Percentiles rank a stretch among this genome's conserved stretches.
Evolutionary conservation across 2,329 filamentous ascomycete genomes (phyloP).

Genomic region (Fonsecaea pedrosoi): DNA sequence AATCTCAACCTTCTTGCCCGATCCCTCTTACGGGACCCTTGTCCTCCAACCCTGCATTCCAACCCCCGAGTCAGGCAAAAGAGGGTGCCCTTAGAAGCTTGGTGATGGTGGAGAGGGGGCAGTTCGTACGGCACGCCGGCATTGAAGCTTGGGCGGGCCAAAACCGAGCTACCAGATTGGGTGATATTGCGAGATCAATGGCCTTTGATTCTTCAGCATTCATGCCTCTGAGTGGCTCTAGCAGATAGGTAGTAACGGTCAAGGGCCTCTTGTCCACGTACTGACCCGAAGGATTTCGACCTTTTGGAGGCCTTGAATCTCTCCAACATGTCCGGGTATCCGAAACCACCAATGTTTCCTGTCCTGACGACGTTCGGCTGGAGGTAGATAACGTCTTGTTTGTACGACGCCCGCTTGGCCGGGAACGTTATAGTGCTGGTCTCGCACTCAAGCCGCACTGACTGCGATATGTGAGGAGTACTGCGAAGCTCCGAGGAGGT

Average conservation of each 20-base stretch:
- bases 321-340: slow-evolving; percentile 1
- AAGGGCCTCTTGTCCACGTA: not conserved
- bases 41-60: slow-evolving; percentile 1
- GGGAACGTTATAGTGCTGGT: not conserved
- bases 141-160: slow-evolving; percentile 2
- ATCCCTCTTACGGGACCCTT: slow-evolving; percentile 1
- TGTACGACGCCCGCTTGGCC: not conserved
- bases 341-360: slow-evolving; percentile 10
- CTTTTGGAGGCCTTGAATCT: slow-evolving; percentile 5
- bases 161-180: not conserved
- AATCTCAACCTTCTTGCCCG: not conserved
- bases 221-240: not conserved
- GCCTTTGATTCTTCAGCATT: not conserved
- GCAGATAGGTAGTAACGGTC: not conserved
- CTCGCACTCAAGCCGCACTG: not conserved
- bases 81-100: slow-evolving; percentile 2
- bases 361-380: not conserved
- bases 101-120: not conserved
- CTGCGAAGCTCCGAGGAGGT: slow-evolving; percentile 4
- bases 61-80: slow-evolving; percentile 1
- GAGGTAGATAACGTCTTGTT: not conserved
- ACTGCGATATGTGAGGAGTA: not conserved
- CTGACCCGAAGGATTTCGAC: not conserved
- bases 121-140: slow-evolving; percentile 1
- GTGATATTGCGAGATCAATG: not conserved